phyloP scores from a whole-genome alignment of 192 early-diverging fungal species.

The Coemansia aciculifera region DNA sequence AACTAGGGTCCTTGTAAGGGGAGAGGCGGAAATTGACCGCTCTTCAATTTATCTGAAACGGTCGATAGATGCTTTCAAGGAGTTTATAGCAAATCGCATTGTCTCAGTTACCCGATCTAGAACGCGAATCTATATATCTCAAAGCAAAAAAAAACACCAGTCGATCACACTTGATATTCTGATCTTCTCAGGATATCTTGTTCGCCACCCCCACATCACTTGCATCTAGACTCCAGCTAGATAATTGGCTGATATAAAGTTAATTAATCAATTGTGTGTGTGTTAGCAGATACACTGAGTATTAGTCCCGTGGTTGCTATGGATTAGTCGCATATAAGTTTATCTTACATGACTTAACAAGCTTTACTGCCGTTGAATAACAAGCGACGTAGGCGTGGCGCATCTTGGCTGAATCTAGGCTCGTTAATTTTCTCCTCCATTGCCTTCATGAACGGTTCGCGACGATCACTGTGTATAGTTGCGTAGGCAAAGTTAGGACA shows the following conservation, averaged over 20 bases:
- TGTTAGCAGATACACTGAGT: too few relatives aligned
- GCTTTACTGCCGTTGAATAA: neutral
- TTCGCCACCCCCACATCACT: neutral
- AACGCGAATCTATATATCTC: neutral
- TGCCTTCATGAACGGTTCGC: neutral
- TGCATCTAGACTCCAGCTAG: neutral
- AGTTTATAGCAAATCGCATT: neutral
- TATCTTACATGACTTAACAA: neutral
- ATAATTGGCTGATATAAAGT: neutral
- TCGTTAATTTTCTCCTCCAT: neutral
- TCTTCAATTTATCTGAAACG: neutral
- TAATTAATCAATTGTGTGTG: neutral
- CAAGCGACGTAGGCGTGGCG: neutral
- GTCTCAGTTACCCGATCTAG: neutral
- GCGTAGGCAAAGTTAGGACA: neutral
- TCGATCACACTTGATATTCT: neutral
- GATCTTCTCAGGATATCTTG: neutral
- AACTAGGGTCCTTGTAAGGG: neutral
- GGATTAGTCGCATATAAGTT: too few relatives aligned
- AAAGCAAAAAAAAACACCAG: neutral
- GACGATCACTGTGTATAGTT: neutral
- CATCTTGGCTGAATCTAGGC: neutral
- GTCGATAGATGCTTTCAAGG: neutral
- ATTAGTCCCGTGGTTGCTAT: too few relatives aligned
- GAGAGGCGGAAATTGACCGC: neutral